Evolutionary conservation across 2,329 filamentous ascomycete species (phyloP), one percentile per base, ranked within the genome.

Genomic region (Fusarium sp.): DNA sequence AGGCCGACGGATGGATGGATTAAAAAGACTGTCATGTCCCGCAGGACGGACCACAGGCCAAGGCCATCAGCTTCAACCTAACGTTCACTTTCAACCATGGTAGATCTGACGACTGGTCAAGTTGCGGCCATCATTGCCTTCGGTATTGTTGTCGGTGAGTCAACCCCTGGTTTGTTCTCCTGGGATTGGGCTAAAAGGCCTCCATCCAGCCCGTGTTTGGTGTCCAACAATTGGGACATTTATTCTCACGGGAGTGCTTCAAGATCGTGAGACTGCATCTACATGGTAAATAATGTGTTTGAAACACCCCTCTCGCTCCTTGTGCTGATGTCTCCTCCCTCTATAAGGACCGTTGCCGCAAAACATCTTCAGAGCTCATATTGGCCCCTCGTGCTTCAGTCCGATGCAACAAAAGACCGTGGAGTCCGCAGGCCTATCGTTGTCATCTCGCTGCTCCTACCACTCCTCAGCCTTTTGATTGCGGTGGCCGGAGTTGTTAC

Each of bases 401-500:
- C 63, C n/a, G 67, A 69, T 44, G 44, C 58, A 17, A 60, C 42
- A 12, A 69, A 69, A n/a, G 62, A 27, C 38, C 36, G 36, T 14
- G 57, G 51, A 4, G 64, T 66, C 36, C 64, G 57, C 16, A 69
- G 55, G 36, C 57, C 58, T 9, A 53, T 69, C 14, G 53, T 44
- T 17, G 6, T 31, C 2, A 69, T 55, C 9, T 62, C 67, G 3
- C 16, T 63, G 17, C 42, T 60, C 27, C 44, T 69, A 1, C 63
- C 67, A 6, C 42, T 66, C 8, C 35, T 66, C 5, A 49, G 53
- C 11, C 33, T 63, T 4, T 17, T 66, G 20, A 58, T 63, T 24
- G 60, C 67, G 7, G 29, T 69, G 31, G 67, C 67, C 6, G 58
- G 67, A 35, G 51, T 69, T 16, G 36, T 69, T 29, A 69, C 67